phyloP scores from a whole-genome alignment of 176 grass and related monocot genomes.

The Pontederia paniculata region DNA sequence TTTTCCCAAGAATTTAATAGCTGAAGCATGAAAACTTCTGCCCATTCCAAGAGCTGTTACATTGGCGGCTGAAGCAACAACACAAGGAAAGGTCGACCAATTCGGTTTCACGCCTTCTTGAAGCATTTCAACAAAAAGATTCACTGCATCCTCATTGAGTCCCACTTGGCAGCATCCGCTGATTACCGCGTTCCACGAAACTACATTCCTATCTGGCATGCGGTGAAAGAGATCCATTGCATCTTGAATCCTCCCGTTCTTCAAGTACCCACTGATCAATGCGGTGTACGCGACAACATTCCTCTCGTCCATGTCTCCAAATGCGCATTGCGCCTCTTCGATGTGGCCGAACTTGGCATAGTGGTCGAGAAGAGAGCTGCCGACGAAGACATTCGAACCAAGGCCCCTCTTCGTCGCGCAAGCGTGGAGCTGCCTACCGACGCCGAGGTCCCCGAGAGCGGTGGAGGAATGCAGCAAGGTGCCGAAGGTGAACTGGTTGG shows the following conservation, averaged over 20 bases:
- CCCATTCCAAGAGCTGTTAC: slow-evolving; percentile 49
- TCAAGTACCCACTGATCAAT: slow-evolving; percentile 48
- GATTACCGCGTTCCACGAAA: slow-evolving; percentile 81
- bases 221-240: slow-evolving; percentile 35
- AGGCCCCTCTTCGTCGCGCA: slow-evolving; percentile 53
- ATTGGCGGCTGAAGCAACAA: slow-evolving; percentile 50
- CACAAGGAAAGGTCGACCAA: slow-evolving; percentile 45
- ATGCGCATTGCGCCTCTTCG: slow-evolving; percentile 36
- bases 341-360: slow-evolving; percentile 63
- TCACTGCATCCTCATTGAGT: slow-evolving; percentile 45
- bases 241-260: slow-evolving; percentile 35
- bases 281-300: slow-evolving; percentile 73
- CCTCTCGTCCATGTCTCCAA: slow-evolving; percentile 41
- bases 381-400: slow-evolving; percentile 56
- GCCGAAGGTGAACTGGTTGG: slow-evolving; percentile 86
- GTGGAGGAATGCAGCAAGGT: slow-evolving; percentile 47
- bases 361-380: slow-evolving; percentile 64
- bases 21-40: slow-evolving; percentile 65
- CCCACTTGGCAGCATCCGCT: slow-evolving; percentile 58
- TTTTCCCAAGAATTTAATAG: slow-evolving; percentile 54
- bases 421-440: slow-evolving; percentile 60
- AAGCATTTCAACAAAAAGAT: slow-evolving; percentile 54
- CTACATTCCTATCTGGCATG: slow-evolving; percentile 64
- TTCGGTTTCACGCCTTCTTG: slow-evolving; percentile 42
- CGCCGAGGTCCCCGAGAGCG: slow-evolving; percentile 23